These are phyloP conservation scores for Conringia planisiliqua DNA, from an alignment of 345 rosid species.

Conservation along the genomic window DNA sequence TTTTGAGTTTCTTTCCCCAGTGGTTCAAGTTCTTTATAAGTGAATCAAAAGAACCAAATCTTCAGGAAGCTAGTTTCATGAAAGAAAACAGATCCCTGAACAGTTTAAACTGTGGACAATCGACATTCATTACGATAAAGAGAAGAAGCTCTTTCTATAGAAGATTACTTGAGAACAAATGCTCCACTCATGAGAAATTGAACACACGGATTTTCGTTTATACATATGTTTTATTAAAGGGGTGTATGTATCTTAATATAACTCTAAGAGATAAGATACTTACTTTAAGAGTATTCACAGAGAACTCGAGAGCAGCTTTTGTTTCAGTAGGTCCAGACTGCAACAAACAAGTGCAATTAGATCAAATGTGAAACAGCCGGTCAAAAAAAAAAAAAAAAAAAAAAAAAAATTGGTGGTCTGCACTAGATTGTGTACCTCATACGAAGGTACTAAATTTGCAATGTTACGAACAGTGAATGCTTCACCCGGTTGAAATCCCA, in stretches of 20 bases:
- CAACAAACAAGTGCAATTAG: constrained; percentile 15
- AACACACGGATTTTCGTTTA: neutral
- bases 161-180: neutral
- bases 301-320: constrained; percentile 92
- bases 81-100: neutral
- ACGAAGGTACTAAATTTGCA: constrained; percentile 83
- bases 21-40: neutral
- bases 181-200: neutral
- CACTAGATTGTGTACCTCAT: constrained; percentile 52
- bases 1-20: neutral
- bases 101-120: neutral
- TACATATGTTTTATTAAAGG: neutral
- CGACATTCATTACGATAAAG: neutral
- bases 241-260: neutral
- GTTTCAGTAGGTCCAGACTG: constrained; percentile 94
- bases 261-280: constrained; percentile 28
- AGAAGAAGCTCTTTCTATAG: neutral
- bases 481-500: constrained; percentile 98
- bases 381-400: neutral
- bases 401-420: neutral
- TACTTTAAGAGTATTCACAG: constrained; percentile 76
- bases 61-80: neutral
- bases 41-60: neutral
- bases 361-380: constrained; percentile 11
- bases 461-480: constrained; percentile 90